phyloP scores from a whole-genome alignment of 1,284 basidiomycete genomes.

The Leccinum brunneo-olivaceum region DNA sequence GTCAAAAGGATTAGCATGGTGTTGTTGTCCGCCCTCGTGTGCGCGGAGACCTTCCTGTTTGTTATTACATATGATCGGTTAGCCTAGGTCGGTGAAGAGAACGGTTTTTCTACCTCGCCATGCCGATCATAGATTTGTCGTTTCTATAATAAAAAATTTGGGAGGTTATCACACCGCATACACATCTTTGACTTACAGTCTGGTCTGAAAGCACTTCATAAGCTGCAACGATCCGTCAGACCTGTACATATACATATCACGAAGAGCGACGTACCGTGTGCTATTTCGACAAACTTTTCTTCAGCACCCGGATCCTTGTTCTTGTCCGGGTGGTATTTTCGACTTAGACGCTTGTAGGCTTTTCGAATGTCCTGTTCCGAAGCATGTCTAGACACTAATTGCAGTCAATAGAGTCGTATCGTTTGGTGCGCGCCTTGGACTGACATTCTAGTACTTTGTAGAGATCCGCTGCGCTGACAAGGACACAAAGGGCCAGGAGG shows the following conservation, averaged over 20 bases:
- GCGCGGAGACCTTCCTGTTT: slow-evolving; percentile 78
- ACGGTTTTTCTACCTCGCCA: slow-evolving; percentile 60
- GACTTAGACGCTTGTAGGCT: slow-evolving; percentile 86
- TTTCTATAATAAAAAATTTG: slow-evolving; percentile 49
- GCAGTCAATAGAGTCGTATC: slow-evolving; percentile 25
- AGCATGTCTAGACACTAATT: slow-evolving; percentile 68
- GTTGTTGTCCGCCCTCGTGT: slow-evolving; percentile 70
- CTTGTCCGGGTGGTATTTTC: slow-evolving; percentile 90
- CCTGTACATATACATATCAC: slow-evolving; percentile 1
- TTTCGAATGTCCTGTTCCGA: slow-evolving; percentile 84
- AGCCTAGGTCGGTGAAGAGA: slow-evolving; percentile 1
- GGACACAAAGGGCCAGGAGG: slow-evolving; percentile 39
- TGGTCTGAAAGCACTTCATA: slow-evolving; percentile 87
- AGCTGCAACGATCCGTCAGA: slow-evolving; percentile 42
- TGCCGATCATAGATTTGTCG: slow-evolving; percentile 86
- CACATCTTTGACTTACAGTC: slow-evolving; percentile 40
- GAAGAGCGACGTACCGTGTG: slow-evolving; percentile 54
- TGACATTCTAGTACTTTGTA: slow-evolving; percentile 73
- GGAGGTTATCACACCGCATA: neutral
- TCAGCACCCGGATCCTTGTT: slow-evolving; percentile 81
- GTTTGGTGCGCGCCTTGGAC: slow-evolving; percentile 35
- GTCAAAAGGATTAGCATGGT: slow-evolving; percentile 83
- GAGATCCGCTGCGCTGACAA: slow-evolving; percentile 59
- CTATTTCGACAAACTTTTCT: slow-evolving; percentile 83
- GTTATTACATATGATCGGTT: slow-evolving; percentile 7